Evolutionary conservation across 208 protist genomes (phyloP).

Genomic region (Herpetomonas tarakana): DNA sequence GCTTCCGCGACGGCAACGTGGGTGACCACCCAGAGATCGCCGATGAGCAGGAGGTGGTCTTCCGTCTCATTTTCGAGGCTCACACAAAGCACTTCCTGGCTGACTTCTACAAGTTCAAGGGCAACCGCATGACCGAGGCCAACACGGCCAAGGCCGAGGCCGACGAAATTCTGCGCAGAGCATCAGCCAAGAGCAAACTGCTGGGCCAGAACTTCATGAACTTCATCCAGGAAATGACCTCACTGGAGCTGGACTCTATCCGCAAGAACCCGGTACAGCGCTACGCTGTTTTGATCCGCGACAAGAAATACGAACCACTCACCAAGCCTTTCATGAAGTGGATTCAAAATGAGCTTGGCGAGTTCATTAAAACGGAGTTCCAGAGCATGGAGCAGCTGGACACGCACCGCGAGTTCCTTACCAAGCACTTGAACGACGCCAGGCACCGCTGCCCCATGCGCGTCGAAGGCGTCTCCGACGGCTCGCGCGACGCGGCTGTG

Average conservation of each 20-base stretch:
- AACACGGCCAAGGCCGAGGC: constrained; percentile 73
- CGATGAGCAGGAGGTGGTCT: constrained; percentile 66
- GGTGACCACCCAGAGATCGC: constrained; percentile 77
- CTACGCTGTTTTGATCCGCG: constrained; percentile 73
- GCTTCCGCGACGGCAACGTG: constrained; percentile 68
- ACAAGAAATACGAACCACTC: constrained; percentile 72
- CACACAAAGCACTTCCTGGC: constrained; percentile 87
- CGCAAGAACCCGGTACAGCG: constrained; percentile 87
- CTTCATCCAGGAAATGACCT: constrained; percentile 89
- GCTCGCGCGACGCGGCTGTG: constrained; percentile 59
- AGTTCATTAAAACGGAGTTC: constrained; percentile 71
- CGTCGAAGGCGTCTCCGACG: constrained; percentile 63
- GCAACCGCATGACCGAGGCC: constrained; percentile 64
- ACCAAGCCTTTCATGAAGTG: constrained; percentile 83
- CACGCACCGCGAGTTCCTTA: constrained; percentile 68
- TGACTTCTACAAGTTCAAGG: constrained; percentile 86
- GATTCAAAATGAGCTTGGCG: constrained; percentile 74
- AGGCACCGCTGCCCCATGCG: constrained; percentile 46
- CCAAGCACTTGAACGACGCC: constrained; percentile 68
- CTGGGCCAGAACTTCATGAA: constrained; percentile 86
- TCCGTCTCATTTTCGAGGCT: constrained; percentile 79
- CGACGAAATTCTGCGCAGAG: constrained; percentile 73
- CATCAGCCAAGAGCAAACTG: constrained; percentile 83
- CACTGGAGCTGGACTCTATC: constrained; percentile 80
- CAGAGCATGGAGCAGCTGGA: constrained; percentile 74